Base-by-base conservation (phyloP, 2,329 filamentous ascomycete genomes). In the Neurospora crassa region DNA sequence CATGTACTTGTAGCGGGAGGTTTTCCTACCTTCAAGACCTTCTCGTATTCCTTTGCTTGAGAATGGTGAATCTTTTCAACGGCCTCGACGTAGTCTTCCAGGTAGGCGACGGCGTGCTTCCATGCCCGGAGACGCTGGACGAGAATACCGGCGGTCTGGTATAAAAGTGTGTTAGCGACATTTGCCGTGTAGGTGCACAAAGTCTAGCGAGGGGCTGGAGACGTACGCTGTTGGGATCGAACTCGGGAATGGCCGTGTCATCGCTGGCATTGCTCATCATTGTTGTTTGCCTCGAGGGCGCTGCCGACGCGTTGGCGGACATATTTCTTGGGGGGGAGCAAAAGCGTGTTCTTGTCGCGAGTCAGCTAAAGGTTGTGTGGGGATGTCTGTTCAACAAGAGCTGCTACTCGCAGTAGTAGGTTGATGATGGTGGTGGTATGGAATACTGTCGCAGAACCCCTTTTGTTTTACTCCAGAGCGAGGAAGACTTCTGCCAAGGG, bases 41-140 rank as follows among this genome's bases (percentile, higher is more conserved):
- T 95, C 84, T 98, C 94, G 78, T 97, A 97, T 81, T 98, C 95
- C 84, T 97, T 98, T 70, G 93, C 90, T 76, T 97, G 91, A 12
- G 88, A 87, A 79, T 90, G 91, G 79, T 97, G 91, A 72, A 93
- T 86, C 85, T 95, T 97, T 81, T 97, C 94, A 3, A 94, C 92
- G 7, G 92, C 90, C 40, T 84, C 84, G 77, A 98, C 86, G 80
- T 97, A 99, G 69, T 97, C 93, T 82, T 98, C 94, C 68, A 99
- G 86, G 79, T 97, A 95, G 71, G 86, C 92, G 74, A 94, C 92
- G 73, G 94, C 93, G 80, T 98, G 95, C 81, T 97, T 98, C 94
- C 94, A 99, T 67, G 96, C 96, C 78, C 92, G 91, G 73, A 99
- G 86, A 75, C 96, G 90, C 84, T 98, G 93, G 70, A 91, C 86